Evolutionary conservation across 768 basidiomycete genomes (phyloP).

Genomic region (Auriscalpium microsporum): DNA sequence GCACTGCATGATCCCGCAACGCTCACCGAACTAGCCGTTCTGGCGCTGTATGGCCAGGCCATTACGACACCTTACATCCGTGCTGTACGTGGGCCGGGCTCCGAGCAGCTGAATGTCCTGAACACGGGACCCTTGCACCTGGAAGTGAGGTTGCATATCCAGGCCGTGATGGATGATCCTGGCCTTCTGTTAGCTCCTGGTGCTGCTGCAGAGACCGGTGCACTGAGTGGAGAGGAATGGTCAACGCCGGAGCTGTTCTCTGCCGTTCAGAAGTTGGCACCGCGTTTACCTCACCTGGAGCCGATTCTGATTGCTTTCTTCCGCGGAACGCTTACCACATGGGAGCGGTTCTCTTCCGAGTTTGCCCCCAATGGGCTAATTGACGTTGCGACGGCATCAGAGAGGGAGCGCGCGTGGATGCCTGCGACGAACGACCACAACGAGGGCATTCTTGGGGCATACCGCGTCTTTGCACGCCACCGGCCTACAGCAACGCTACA

Average conservation of each 20-base stretch:
- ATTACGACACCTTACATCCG: conserved; percentile 21
- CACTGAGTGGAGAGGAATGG: conserved; percentile 11
- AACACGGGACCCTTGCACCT: conserved; percentile 17
- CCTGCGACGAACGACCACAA: conserved; percentile 23
- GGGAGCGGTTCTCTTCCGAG: conserved; percentile 21
- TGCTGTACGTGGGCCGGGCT: conserved; percentile 6
- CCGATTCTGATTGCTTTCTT: conserved; percentile 11
- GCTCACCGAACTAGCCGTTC: conserved; percentile 16
- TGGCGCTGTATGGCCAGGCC: conserved; percentile 14
- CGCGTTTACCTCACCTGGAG: not conserved
- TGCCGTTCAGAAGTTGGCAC: not conserved
- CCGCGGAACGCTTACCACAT: conserved; percentile 15
- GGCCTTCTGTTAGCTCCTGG: conserved; percentile 4
- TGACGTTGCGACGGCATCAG: conserved; percentile 15
- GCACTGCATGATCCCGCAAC: conserved; percentile 17
- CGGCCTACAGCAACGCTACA: conserved; percentile 1
- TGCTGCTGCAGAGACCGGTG: not conserved
- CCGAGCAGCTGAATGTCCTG: conserved; percentile 16
- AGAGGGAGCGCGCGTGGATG: conserved; percentile 3
- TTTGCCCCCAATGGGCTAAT: conserved; percentile 5
- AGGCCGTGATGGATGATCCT: conserved; percentile 10
- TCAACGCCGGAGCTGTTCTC: conserved; percentile 2
- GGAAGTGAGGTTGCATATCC: conserved; percentile 13
- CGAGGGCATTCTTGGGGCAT: conserved; percentile 19
- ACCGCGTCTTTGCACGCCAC: not conserved